Evolutionary conservation across 345 rosid genomes (phyloP).

Genomic region (Linum lewisii): DNA sequence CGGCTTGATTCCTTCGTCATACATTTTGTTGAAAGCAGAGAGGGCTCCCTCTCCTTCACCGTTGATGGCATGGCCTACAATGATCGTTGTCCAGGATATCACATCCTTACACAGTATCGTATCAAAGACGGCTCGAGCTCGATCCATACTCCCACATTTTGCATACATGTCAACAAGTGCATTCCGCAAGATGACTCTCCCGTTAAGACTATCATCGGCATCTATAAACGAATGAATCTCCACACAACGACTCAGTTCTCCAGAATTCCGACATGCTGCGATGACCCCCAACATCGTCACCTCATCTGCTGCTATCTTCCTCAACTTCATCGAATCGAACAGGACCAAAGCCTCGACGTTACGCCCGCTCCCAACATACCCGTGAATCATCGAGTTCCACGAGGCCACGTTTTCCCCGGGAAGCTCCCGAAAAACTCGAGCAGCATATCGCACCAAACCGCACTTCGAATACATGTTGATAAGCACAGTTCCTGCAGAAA

Average conservation of each 20-base stretch:
- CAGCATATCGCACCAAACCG: conserved; percentile 11
- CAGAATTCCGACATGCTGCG: conserved; percentile 21
- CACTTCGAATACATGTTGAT: conserved; percentile 16
- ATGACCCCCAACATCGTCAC: conserved; percentile 23
- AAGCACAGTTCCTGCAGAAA: conserved; percentile 15
- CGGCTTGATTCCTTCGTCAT: conserved; percentile 18
- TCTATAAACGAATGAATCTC: conserved; percentile 12
- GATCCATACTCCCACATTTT: conserved; percentile 20
- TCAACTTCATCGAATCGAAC: conserved; percentile 10
- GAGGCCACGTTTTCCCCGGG: conserved; percentile 4
- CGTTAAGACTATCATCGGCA: conserved; percentile 13
- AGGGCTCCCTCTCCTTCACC: conserved; percentile 26
- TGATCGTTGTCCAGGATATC: conserved; percentile 23
- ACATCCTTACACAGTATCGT: conserved; percentile 18
- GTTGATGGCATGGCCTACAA: conserved; percentile 25
- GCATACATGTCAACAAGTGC: conserved; percentile 20
- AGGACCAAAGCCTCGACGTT: conserved; percentile 15
- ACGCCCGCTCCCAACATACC: conserved; percentile 15
- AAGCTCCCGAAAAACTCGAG: conserved; percentile 13
- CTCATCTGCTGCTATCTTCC: conserved; percentile 16
- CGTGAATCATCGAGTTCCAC: conserved; percentile 21
- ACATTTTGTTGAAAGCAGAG: conserved; percentile 18
- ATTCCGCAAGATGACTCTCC: conserved; percentile 19
- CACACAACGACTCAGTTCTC: conserved; percentile 11
- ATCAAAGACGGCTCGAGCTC: conserved; percentile 15